Base-by-base conservation (phyloP, 768 basidiomycete genomes). In the Pisolithus marmoratus region DNA sequence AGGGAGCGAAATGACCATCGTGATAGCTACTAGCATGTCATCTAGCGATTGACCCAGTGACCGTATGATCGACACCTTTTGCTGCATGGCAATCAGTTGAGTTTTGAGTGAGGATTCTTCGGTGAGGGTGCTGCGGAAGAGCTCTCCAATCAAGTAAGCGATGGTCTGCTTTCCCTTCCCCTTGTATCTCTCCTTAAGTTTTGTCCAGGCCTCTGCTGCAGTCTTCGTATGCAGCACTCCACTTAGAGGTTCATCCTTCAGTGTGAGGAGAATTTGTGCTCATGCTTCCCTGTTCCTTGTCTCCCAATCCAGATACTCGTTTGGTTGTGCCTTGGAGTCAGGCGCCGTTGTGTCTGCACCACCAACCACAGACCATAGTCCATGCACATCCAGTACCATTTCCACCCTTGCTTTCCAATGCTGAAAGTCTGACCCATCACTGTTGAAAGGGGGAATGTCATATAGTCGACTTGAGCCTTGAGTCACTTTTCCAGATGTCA, bases 231-330 rank as follows among this genome's bases (percentile, higher is more conserved):
- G 49, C 20, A 63, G 29, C 12, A 66, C 60, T 14, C 58, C 46
- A 44, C 47, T 58, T 2, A 64, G 51, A 0, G 63, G 61, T 29
- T 60, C 58, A 34, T 65, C 63, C 29, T 56, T 56, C 12, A 63
- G 45, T 8, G 63, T 64, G 17, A 64, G 61, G 15, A 43, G 51
- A 17, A 64, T 58, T 38, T 66, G 61, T 14, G 57, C 58, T 1
- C 41, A 15, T 0, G 61, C 60, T 46, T 63, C 58, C 23, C 54
- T 47, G 23, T 63, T 53, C 17, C n/a, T 45, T 9, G 26, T 29
- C 5, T 37, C 4, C 48, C 53, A 54, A 2, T 54, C 26, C 4
- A 24, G n/a, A 12, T 23, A 7, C 15, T 24, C 42, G 3, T 23
- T 19, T 36, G 47, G 47, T 17, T 53, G n/a, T 12, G 26, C n/a